Evolutionary conservation across 768 basidiomycete genomes (phyloP), one percentile per base, ranked within the genome.

Genomic region (Trametes cubensis): DNA sequence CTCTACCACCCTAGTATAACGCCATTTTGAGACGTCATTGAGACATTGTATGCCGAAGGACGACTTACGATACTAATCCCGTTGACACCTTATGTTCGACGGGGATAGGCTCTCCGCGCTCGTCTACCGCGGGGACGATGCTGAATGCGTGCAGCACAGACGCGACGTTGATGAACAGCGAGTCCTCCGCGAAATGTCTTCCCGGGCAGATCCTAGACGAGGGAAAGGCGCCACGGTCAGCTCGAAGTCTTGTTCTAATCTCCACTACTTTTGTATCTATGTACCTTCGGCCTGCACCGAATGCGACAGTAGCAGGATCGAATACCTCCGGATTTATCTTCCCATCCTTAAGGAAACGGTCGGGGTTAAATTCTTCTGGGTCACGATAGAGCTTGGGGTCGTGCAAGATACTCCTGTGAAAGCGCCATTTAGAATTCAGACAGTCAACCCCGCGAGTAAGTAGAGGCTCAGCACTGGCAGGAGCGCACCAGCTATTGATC

Each of bases 301-400:
- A 75, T 13, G 64, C 64, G 17, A 69, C n/a, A 14, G 3, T 41
- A 1, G 7, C 44, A 15, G 66, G 66, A 23, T 62, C 60, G n/a
- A 21, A 54, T 28, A 53, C 48, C n/a, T 39, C 47, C 0, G 55
- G 42, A 30, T 66, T 61, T 42, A 48, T 34, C 45, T 51, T 55
- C 11, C 67, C 66, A 28, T 70, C 54, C 28, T 70, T 67, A 28
- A 82, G 53, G 67, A 80, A 85, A n/a, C 83, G 75, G 23, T 81
- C 80, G 0, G 84, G 84, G 40, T 80, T 76, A 67, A 86, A 85
- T 10, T 62, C 67, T 4, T 74, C 68, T 0, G 84, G 84, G 13
- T 83, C 73, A 1, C 78, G 79, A 66, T 76, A 85, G 13, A 67
- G 67, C 38, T 68, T 45, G 4, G 80, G 80, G 61, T 85, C 80